phyloP scores from a whole-genome alignment of 352 stramenopile genomes.

The Pythium scleroteichum region DNA sequence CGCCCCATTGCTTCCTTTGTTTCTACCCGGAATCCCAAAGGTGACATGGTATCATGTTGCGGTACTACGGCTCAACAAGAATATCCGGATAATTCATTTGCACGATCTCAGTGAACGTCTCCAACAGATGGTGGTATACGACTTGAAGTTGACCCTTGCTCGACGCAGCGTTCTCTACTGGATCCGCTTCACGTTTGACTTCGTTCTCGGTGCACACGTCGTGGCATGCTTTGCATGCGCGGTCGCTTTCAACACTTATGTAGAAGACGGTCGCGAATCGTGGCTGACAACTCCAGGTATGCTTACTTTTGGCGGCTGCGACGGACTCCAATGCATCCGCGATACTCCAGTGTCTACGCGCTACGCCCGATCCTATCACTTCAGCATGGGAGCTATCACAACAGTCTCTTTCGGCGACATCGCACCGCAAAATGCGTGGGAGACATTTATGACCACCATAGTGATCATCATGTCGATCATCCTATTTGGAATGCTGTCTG shows the following conservation, averaged over 20 bases:
- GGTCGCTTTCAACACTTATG: conserved; percentile 11
- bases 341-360: conserved; percentile 35
- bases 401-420: conserved; percentile 76
- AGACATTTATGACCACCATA: conserved; percentile 51
- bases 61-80: conserved; percentile 48
- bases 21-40: not conserved
- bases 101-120: conserved; percentile 43
- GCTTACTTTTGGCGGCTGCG: conserved; percentile 44
- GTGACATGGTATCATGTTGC: conserved; percentile 44
- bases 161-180: conserved; percentile 33
- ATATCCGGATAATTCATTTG: conserved; percentile 53
- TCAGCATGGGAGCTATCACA: conserved; percentile 72
- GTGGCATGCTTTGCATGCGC: conserved; percentile 31
- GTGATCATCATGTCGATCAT: conserved; percentile 69
- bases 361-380: conserved; percentile 63
- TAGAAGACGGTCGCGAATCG: conserved; percentile 3
- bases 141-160: conserved; percentile 31
- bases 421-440: conserved; percentile 52
- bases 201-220: conserved; percentile 27
- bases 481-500: conserved; percentile 73
- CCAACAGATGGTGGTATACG: conserved; percentile 58
- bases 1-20: conserved; percentile 2
- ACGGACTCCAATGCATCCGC: conserved; percentile 33
- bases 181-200: conserved; percentile 39
- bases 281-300: conserved; percentile 40